Percentiles rank a stretch among this genome's conserved stretches.
phyloP scores from a whole-genome alignment of 257 asterid species.

The Penstemon newberryi region DNA sequence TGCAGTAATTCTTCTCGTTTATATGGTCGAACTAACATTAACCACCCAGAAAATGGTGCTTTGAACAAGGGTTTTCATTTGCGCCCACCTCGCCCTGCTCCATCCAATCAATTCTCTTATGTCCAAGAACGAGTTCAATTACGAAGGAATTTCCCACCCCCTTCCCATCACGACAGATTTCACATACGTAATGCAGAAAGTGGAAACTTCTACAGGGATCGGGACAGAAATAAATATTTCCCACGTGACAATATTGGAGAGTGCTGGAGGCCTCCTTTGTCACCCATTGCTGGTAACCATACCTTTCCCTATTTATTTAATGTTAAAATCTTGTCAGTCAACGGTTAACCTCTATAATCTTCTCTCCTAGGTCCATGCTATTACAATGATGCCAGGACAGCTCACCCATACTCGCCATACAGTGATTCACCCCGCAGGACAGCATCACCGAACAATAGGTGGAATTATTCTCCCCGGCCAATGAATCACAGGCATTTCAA shows the following conservation, averaged over 20 bases:
- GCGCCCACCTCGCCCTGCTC: constrained; percentile 91
- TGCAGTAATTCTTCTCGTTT: constrained; percentile 37
- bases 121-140: constrained; percentile 64
- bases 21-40: constrained; percentile 41
- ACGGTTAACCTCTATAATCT: background rate
- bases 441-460: constrained; percentile 50
- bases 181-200: constrained; percentile 56
- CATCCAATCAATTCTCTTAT: constrained; percentile 83
- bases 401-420: constrained; percentile 50
- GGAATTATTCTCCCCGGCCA: constrained; percentile 62
- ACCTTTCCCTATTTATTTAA: background rate
- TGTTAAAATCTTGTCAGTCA: constrained; percentile 9
- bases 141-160: constrained; percentile 54
- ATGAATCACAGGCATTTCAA: constrained; percentile 57
- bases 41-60: constrained; percentile 45
- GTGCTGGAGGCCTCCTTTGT: constrained; percentile 67
- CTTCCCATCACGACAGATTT: constrained; percentile 57
- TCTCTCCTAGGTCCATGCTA: constrained; percentile 63
- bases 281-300: constrained; percentile 53
- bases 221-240: constrained; percentile 49
- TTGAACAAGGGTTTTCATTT: constrained; percentile 62
- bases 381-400: constrained; percentile 58
- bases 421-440: constrained; percentile 63
- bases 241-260: constrained; percentile 57
- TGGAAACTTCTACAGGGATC: constrained; percentile 56